A percentile compares a stretch with the other conserved stretches of the same genome.
Evolutionary conservation across 108 stramenopile genomes (phyloP).

Genomic region (Pseudonitzschia multiseries): DNA sequence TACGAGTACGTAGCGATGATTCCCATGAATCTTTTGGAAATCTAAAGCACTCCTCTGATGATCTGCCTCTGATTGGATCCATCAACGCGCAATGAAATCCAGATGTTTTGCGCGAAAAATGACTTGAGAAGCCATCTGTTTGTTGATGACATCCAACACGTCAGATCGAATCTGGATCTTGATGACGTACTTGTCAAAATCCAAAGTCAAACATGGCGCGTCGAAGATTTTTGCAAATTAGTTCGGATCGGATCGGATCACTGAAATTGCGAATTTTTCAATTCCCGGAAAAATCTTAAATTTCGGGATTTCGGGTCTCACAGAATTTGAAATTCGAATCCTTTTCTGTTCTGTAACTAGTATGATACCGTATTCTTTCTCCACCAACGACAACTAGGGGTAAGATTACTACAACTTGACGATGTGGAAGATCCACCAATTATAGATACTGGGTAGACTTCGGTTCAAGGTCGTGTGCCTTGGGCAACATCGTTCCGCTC

Average conservation of each 20-base stretch:
- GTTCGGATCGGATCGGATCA: not conserved
- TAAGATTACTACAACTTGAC: too few relatives aligned
- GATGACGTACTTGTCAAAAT: not conserved
- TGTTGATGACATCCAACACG: slow-evolving; percentile 19
- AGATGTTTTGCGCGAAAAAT: not conserved
- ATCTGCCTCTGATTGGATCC: too few relatives aligned
- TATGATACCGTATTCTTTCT: not conserved
- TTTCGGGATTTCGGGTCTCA: not conserved
- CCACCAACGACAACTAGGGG: not conserved
- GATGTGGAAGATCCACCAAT: too few relatives aligned
- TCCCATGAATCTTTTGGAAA: too few relatives aligned
- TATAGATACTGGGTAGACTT: too few relatives aligned
- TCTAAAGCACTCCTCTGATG: too few relatives aligned
- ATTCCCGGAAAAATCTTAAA: not conserved
- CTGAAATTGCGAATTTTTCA: not conserved
- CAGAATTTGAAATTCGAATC: slow-evolving; percentile 9
- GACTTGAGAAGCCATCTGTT: not conserved
- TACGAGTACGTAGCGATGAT: too few relatives aligned
- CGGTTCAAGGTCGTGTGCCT: too few relatives aligned
- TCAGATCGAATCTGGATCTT: slow-evolving; percentile 9
- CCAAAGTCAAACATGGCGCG: not conserved
- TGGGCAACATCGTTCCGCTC: too few relatives aligned
- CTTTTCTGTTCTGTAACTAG: not conserved
- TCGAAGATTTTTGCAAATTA: too few relatives aligned
- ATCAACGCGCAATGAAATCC: too few relatives aligned